A percentile compares a stretch with the other conserved stretches of the same genome.
These are phyloP conservation scores for Leishmania martiniquensis DNA, from an alignment of 208 protist species.

Conservation along the genomic window DNA sequence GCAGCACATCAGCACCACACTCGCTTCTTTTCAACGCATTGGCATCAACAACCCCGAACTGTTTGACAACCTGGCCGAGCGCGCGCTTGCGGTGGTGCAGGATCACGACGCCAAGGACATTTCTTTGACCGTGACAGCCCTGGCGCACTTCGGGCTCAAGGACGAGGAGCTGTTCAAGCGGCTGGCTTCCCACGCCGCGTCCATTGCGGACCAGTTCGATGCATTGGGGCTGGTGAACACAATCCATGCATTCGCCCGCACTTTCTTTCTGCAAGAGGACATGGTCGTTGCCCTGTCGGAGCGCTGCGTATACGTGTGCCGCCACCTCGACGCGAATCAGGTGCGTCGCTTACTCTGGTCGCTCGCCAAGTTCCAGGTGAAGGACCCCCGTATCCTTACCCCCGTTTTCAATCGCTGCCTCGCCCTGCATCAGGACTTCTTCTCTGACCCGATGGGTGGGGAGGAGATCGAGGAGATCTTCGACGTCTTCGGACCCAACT, in stretches of 20 bases:
- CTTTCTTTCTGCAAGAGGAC: slow-evolving; percentile 91
- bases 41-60: slow-evolving; percentile 94
- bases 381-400: slow-evolving; percentile 82
- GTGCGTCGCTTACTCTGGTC: slow-evolving; percentile 85
- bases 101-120: slow-evolving; percentile 91
- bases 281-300: slow-evolving; percentile 89
- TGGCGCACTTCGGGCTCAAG: slow-evolving; percentile 92
- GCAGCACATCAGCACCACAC: slow-evolving; percentile 90
- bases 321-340: slow-evolving; percentile 82
- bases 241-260: slow-evolving; percentile 87
- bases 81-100: slow-evolving; percentile 87
- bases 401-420: slow-evolving; percentile 89
- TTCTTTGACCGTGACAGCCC: slow-evolving; percentile 81
- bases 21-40: slow-evolving; percentile 90
- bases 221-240: slow-evolving; percentile 81
- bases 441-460: slow-evolving; percentile 86
- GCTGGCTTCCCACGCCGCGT: slow-evolving; percentile 85
- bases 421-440: slow-evolving; percentile 91
- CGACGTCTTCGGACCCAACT: slow-evolving; percentile 82
- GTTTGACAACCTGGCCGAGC: slow-evolving; percentile 93
- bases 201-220: slow-evolving; percentile 89
- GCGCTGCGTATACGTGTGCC: slow-evolving; percentile 82
- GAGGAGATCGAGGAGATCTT: slow-evolving; percentile 94
- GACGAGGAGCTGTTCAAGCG: slow-evolving; percentile 93
- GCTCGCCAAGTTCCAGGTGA: slow-evolving; percentile 88